Conservation (phyloP, 2,329 filamentous ascomycete species). For the Colletotrichum musicola region DNA sequence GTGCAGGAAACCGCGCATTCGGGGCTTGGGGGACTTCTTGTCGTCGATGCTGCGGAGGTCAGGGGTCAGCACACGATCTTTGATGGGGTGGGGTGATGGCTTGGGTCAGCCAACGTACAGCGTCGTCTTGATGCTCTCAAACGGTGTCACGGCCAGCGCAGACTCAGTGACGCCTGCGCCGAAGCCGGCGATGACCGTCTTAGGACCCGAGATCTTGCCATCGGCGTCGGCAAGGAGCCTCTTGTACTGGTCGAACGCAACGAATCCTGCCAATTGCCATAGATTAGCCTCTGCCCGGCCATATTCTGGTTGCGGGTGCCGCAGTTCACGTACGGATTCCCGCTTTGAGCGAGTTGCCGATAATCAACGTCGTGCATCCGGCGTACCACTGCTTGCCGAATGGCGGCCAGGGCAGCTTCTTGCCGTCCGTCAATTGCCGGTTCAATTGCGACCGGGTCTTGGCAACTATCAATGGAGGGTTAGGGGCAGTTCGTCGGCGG, state of each 20-base stretch:
- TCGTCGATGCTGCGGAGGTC: slow-evolving; percentile 81
- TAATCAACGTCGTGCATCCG: slow-evolving; percentile 95
- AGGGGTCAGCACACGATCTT: neutral
- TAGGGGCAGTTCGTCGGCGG: slow-evolving; percentile 24
- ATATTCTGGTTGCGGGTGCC: no score
- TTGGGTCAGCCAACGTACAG: slow-evolving; percentile 62
- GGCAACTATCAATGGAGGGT: slow-evolving; percentile 70
- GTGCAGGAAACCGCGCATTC: slow-evolving; percentile 92
- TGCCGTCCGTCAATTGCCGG: slow-evolving; percentile 79
- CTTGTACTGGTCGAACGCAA: slow-evolving; percentile 97
- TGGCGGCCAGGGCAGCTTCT: slow-evolving; percentile 94
- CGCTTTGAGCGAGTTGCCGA: slow-evolving; percentile 96
- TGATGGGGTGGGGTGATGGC: neutral
- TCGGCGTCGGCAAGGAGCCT: slow-evolving; percentile 82
- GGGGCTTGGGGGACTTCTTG: slow-evolving; percentile 85
- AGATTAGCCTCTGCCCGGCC: slow-evolving; percentile 31
- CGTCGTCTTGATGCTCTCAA: slow-evolving; percentile 98
- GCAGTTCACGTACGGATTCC: slow-evolving; percentile 79
- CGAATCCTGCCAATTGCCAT: slow-evolving; percentile 72
- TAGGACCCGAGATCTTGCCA: slow-evolving; percentile 89
- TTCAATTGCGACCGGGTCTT: slow-evolving; percentile 97
- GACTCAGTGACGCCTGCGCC: slow-evolving; percentile 96
- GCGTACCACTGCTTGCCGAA: slow-evolving; percentile 98
- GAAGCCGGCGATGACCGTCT: slow-evolving; percentile 93
- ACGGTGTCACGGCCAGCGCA: slow-evolving; percentile 92